Evolutionary conservation across 768 basidiomycete species (phyloP).

Genomic region (Termitomyces sp.): DNA sequence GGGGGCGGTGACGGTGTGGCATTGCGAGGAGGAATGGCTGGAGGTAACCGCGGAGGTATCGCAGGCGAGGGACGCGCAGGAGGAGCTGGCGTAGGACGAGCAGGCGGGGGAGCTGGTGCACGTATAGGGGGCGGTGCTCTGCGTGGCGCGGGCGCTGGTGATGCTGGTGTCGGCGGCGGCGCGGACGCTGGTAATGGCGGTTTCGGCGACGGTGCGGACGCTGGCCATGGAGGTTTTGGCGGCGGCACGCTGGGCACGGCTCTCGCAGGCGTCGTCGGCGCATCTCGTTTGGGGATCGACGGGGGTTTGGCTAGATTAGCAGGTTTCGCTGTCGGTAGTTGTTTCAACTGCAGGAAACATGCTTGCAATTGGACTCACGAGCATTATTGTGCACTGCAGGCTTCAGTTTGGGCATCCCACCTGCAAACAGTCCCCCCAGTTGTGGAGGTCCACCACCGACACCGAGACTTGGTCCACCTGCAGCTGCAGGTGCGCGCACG

Average conservation of each 20-base stretch:
- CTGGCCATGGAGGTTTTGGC: not conserved
- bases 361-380: slow-evolving; percentile 45
- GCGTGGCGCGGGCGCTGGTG: slow-evolving; percentile 26
- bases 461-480: slow-evolving; percentile 19
- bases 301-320: slow-evolving; percentile 66
- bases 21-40: slow-evolving; percentile 34
- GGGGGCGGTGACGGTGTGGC: slow-evolving; percentile 20
- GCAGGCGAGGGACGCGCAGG: slow-evolving; percentile 9
- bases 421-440: slow-evolving; percentile 82
- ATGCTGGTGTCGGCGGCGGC: slow-evolving; percentile 19
- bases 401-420: slow-evolving; percentile 89
- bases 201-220: slow-evolving; percentile 16
- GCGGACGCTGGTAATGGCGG: slow-evolving; percentile 12
- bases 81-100: slow-evolving; percentile 25
- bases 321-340: slow-evolving; percentile 50
- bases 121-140: slow-evolving; percentile 35
- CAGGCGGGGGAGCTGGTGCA: slow-evolving; percentile 24
- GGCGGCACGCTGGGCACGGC: not conserved
- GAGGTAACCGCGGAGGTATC: slow-evolving; percentile 6
- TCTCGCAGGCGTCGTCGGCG: slow-evolving; percentile 3
- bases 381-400: slow-evolving; percentile 61
- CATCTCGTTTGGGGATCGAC: slow-evolving; percentile 50
- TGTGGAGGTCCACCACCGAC: slow-evolving; percentile 60
- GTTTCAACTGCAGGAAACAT: no score
- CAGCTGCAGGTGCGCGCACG: slow-evolving; percentile 31